These are phyloP conservation scores for Potentilla sterilis DNA, from an alignment of 306 rosid genomes.

Conservation along the genomic window DNA sequence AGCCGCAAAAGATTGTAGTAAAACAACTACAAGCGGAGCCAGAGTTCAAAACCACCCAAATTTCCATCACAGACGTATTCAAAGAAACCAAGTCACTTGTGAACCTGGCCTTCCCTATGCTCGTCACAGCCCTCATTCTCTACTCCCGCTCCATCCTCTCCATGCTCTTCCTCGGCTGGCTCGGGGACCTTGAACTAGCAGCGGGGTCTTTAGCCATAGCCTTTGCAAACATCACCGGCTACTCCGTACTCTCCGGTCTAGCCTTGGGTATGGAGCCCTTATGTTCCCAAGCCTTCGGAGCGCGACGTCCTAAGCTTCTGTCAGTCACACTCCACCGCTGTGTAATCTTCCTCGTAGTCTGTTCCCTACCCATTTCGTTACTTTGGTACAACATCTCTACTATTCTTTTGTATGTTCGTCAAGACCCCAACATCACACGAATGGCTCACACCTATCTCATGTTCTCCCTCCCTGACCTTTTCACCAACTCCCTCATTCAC, in stretches of 20 bases:
- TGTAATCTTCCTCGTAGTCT: slow-evolving; percentile 52
- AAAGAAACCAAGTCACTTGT: slow-evolving; percentile 54
- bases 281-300: slow-evolving; percentile 94
- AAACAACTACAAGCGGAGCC: not conserved
- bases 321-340: slow-evolving; percentile 80
- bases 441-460: slow-evolving; percentile 60
- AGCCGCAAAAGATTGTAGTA: not conserved
- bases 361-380: slow-evolving; percentile 70
- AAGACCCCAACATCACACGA: slow-evolving; percentile 41
- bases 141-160: slow-evolving; percentile 80
- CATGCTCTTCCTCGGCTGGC: slow-evolving; percentile 76
- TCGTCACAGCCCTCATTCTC: slow-evolving; percentile 64
- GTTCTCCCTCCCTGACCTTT: slow-evolving; percentile 69
- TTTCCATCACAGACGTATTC: slow-evolving; percentile 23
- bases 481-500: slow-evolving; percentile 74
- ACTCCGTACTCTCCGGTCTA: slow-evolving; percentile 75
- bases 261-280: slow-evolving; percentile 93
- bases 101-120: slow-evolving; percentile 57
- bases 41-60: not conserved
- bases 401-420: slow-evolving; percentile 45
- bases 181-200: slow-evolving; percentile 69
- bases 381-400: slow-evolving; percentile 68
- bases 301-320: slow-evolving; percentile 65
- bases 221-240: slow-evolving; percentile 88
- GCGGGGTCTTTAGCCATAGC: slow-evolving; percentile 82